These are phyloP conservation scores for Emericellopsis terricola DNA, from an alignment of 495 filamentous ascomycete species.

Conservation along the genomic window DNA sequence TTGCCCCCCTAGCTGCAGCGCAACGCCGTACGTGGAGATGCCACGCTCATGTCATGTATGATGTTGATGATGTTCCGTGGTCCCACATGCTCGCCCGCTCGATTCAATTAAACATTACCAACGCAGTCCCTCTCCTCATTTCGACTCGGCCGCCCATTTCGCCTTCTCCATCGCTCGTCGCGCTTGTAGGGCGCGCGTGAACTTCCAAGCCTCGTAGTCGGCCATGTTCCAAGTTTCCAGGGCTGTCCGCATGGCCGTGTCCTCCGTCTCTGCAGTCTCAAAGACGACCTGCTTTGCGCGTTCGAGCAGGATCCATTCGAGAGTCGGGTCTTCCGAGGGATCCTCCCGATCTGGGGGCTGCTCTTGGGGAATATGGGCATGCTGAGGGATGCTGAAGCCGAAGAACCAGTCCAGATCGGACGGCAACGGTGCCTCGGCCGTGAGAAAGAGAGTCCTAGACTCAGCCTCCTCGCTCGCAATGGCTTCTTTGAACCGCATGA, in stretches of 20 bases:
- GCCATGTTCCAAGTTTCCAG: conserved; percentile 88
- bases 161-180: conserved; percentile 38
- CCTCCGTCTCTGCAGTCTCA: conserved; percentile 8
- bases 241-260: conserved; percentile 32
- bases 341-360: conserved; percentile 24
- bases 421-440: conserved; percentile 46
- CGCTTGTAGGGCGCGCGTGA: conserved; percentile 56
- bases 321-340: conserved; percentile 19
- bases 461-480: conserved; percentile 46
- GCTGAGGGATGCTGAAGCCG: conserved; percentile 55
- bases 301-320: conserved; percentile 45
- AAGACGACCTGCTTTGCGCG: conserved; percentile 10
- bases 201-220: conserved; percentile 86
- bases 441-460: conserved; percentile 58
- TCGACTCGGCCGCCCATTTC: conserved; percentile 31
- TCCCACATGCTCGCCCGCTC: too few species aligned
- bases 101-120: neutral
- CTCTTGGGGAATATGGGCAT: conserved; percentile 4
- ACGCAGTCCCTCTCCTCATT: neutral
- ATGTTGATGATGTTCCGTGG: too few species aligned
- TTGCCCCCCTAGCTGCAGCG: too few species aligned
- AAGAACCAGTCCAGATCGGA: conserved; percentile 73
- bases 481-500: conserved; percentile 62
- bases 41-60: too few species aligned
- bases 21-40: too few species aligned